phyloP scores from a whole-genome alignment of 805 yeast genomes.

The Starmerella kuoi region DNA sequence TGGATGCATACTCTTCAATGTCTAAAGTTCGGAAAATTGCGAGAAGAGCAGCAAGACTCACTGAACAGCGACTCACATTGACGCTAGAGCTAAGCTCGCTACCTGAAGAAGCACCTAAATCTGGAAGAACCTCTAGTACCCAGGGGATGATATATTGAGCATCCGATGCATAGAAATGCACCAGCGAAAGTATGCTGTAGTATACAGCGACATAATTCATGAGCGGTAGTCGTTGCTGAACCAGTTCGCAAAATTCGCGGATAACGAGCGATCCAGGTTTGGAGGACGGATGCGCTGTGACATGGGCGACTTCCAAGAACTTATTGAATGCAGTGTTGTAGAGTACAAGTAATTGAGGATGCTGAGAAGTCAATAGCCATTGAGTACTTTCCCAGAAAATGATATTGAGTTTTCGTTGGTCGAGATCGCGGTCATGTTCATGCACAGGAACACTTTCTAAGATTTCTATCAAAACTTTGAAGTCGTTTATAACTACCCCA shows the following conservation, averaged over 20 bases:
- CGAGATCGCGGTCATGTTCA: not conserved
- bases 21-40: constrained; percentile 8
- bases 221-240: constrained; percentile 4
- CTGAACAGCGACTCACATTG: constrained; percentile 1
- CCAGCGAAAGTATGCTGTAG: constrained; percentile 15
- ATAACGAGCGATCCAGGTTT: constrained; percentile 15
- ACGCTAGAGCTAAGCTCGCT: too few species aligned
- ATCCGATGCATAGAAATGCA: constrained; percentile 4
- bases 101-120: not conserved
- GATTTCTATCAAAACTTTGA: constrained; percentile 21
- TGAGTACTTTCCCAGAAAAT: constrained; percentile 27
- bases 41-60: constrained; percentile 11
- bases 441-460: constrained; percentile 6
- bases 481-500: constrained; percentile 20
- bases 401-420: constrained; percentile 12
- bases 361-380: constrained; percentile 21
- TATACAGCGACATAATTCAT: constrained; percentile 18
- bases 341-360: constrained; percentile 19
- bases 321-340: constrained; percentile 22
- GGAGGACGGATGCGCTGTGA: constrained; percentile 1
- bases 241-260: constrained; percentile 13
- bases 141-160: constrained; percentile 14
- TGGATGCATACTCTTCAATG: constrained; percentile 11
- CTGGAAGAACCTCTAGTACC: constrained; percentile 6
- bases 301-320: constrained; percentile 16